phyloP scores from a whole-genome alignment of 139 green algal genomes.

The Chlorella sorokiniana region DNA sequence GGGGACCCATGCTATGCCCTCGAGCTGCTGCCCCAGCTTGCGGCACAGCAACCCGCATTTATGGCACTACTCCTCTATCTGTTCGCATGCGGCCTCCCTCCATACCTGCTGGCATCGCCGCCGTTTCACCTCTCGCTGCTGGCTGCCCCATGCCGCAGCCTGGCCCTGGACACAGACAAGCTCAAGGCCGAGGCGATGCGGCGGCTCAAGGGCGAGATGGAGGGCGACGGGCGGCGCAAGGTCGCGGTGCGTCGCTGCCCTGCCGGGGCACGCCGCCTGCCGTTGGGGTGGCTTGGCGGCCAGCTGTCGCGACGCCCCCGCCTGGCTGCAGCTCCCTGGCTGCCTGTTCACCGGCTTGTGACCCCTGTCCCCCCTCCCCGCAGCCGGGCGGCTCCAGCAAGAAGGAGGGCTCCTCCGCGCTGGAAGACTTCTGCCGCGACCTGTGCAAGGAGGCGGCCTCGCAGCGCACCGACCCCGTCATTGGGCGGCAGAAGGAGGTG shows the following conservation, averaged over 20 bases:
- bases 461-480: slow-evolving; percentile 90
- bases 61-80: too few relatives aligned
- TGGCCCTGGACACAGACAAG: slow-evolving; percentile 54
- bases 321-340: neutral
- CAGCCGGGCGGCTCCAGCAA: slow-evolving; percentile 4
- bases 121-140: neutral
- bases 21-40: too few relatives aligned
- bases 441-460: slow-evolving; percentile 75
- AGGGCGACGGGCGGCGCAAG: slow-evolving; percentile 51
- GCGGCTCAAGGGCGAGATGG: slow-evolving; percentile 65
- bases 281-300: too few relatives aligned
- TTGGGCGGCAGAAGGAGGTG: slow-evolving; percentile 91
- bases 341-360: neutral
- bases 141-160: slow-evolving; percentile 19
- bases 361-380: neutral
- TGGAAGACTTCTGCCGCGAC: slow-evolving; percentile 92
- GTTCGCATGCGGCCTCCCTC: too few relatives aligned
- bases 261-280: too few relatives aligned
- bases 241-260: slow-evolving; percentile 48
- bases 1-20: neutral
- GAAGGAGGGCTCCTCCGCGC: slow-evolving; percentile 57
- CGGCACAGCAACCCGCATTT: neutral
- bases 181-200: slow-evolving; percentile 61
- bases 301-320: too few relatives aligned
- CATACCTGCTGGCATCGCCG: too few relatives aligned